phyloP scores from a whole-genome alignment of 768 basidiomycete species.

The Suillus alpinus region DNA sequence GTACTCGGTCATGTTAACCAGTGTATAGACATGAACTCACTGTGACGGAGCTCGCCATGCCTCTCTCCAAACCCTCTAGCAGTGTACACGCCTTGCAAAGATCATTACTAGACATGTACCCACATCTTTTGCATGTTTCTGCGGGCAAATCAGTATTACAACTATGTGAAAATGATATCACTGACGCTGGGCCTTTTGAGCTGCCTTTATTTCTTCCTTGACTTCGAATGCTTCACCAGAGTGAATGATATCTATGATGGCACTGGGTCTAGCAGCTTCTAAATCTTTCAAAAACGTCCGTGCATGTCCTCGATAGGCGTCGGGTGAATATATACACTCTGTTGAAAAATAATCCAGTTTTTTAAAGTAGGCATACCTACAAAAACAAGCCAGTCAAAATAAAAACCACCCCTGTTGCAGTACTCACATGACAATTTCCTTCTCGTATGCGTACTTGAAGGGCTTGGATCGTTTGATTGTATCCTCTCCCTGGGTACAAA shows the following conservation, averaged over 20 bases:
- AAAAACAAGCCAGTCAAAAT: not conserved
- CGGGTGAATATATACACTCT: conserved; percentile 98
- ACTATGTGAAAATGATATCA: conserved; percentile 12
- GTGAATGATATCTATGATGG: conserved; percentile 97
- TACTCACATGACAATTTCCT: conserved; percentile 96
- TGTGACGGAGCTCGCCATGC: conserved; percentile 62
- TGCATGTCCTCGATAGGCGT: conserved; percentile 97
- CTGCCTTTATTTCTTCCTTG: conserved; percentile 78
- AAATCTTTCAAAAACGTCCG: conserved; percentile 92
- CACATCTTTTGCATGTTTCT: conserved; percentile 92
- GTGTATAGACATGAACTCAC: conserved; percentile 38
- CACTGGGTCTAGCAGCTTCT: conserved; percentile 90
- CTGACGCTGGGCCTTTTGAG: conserved; percentile 83
- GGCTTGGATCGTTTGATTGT: conserved; percentile 97
- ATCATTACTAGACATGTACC: conserved; percentile 95
- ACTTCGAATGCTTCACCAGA: conserved; percentile 92
- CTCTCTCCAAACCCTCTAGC: conserved; percentile 86
- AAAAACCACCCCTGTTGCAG: conserved; percentile 11
- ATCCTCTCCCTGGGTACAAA: conserved; percentile 95
- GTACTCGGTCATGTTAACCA: not conserved
- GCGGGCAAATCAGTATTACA: conserved; percentile 9
- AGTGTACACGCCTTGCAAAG: conserved; percentile 94
- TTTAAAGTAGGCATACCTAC: conserved; percentile 98
- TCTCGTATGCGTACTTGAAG: conserved; percentile 99
- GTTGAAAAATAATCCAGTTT: conserved; percentile 99